Conservation (phyloP, 2,329 filamentous ascomycete genomes). For the Hirsutella minnesotensis region DNA sequence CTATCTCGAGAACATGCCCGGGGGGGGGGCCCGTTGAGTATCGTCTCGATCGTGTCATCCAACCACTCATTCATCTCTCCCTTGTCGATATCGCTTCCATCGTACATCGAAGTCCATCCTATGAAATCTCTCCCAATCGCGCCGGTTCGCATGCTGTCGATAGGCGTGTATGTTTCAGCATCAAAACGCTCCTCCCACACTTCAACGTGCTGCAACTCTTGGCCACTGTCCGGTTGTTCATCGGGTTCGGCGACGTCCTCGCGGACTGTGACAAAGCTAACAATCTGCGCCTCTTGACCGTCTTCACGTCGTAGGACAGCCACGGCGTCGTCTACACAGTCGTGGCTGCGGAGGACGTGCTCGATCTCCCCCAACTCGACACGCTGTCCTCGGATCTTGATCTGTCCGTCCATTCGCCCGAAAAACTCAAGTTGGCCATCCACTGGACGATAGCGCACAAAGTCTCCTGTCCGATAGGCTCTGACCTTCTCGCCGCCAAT, state of each 20-base stretch:
- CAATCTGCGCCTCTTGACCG: constrained; percentile 3
- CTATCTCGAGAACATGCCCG: constrained; percentile 15
- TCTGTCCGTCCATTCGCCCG: constrained; percentile 43
- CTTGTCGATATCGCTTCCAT: constrained; percentile 13
- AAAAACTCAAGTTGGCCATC: constrained; percentile 17
- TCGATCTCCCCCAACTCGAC: constrained; percentile 31
- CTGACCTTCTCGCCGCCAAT: too few relatives aligned
- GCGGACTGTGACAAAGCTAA: constrained; percentile 7
- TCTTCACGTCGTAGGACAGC: constrained; percentile 5
- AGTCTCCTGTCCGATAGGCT: background rate
- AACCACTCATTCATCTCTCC: constrained; percentile 20
- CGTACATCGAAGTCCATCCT: constrained; percentile 20
- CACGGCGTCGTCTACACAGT: constrained; percentile 8
- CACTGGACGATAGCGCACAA: background rate
- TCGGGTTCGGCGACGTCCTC: background rate
- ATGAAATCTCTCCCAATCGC: constrained; percentile 14
- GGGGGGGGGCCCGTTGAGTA: constrained; percentile 6
- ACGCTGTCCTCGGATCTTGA: constrained; percentile 47
- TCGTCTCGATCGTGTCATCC: constrained; percentile 14
- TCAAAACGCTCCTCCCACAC: background rate
- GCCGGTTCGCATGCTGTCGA: background rate
- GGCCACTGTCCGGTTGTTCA: background rate
- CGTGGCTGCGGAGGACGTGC: constrained; percentile 5
- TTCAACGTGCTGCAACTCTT: background rate
- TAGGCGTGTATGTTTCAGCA: background rate